Base-by-base conservation (phyloP, 73 alveolate genomes). In the Tetrahymena thermophila region DNA sequence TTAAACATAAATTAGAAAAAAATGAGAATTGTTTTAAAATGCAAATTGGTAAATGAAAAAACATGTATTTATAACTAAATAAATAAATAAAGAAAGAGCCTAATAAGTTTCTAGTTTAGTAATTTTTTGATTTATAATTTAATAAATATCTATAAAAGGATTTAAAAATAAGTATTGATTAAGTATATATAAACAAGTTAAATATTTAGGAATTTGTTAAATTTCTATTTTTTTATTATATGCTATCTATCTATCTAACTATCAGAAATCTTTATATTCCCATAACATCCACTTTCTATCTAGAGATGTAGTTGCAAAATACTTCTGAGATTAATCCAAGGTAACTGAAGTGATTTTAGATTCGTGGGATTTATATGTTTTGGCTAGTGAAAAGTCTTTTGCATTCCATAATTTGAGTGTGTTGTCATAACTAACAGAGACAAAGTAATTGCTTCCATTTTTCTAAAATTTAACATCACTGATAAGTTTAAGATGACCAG, bases 401-500 rank as follows among this genome's bases (percentile, higher is more conserved):
- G 98, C 94, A 56, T 95, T 94, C 99, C 98, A 98, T 15, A 97
- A 50, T 95, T 97, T 98, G 43, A 96, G 85, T 38, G 96, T 97
- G 1, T 98, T 97, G 94, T 98, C 99, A 96, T 98, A 97, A 31
- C 98, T 94, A 84, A 97, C 50, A 31, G 98, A 96, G 25, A 96
- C 85, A 96, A 98, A 95, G 94, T 89, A 93, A 25, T 93, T 85
- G 50, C 98, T 95, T 23, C 94, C 96, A 34, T 71, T 71, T 96
- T 97, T 96, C 94, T 97, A 97, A 94, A 98, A 98, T 93, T 97
- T 96, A 93, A 98, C 95, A 96, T 98, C 99, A 34, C 98, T 94
- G 84, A 99, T 97, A 43, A 96, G 97, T 94, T 98, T 98, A 35
- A 97, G 95, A 97, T 99, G 99, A 28, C 99, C 99, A 13, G 99